Percentiles rank a stretch among this genome's conserved stretches.
Conservation (phyloP, 768 basidiomycete species). For the Epithele typhae region DNA sequence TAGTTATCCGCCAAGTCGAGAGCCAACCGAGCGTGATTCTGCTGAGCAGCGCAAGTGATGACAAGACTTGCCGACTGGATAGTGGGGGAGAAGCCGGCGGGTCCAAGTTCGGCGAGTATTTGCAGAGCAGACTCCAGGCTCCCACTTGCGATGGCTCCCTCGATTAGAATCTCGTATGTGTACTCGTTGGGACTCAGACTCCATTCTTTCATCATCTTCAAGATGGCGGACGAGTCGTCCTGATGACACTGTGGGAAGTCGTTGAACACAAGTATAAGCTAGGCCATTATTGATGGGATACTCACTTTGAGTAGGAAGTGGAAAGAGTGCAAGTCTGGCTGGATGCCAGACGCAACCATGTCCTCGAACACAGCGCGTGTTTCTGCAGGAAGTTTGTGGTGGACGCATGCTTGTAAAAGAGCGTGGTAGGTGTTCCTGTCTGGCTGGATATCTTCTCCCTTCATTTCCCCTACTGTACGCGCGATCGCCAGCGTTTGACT, state of each 20-base stretch:
- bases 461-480: too few species aligned
- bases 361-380: constrained; percentile 67
- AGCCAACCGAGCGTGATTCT: constrained; percentile 60
- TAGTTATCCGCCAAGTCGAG: constrained; percentile 63
- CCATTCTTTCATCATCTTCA: constrained; percentile 52
- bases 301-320: constrained; percentile 58
- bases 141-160: constrained; percentile 36
- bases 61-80: constrained; percentile 46
- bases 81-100: constrained; percentile 44
- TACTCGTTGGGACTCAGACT: constrained; percentile 45
- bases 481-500: too few species aligned
- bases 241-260: neutral
- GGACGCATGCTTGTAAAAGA: constrained; percentile 47
- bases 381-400: constrained; percentile 41
- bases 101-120: constrained; percentile 55
- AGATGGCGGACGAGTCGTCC: constrained; percentile 33
- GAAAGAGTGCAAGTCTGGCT: constrained; percentile 48
- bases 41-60: constrained; percentile 48
- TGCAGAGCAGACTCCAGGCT: constrained; percentile 68
- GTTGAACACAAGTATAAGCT: neutral
- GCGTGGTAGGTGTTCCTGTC: constrained; percentile 52
- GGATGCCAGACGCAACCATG: constrained; percentile 50
- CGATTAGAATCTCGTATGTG: constrained; percentile 53
- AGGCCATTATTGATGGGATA: neutral
- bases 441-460: too few species aligned